phyloP scores from a whole-genome alignment of 164 flowering plant genomes.

The Houttuynia cordata region DNA sequence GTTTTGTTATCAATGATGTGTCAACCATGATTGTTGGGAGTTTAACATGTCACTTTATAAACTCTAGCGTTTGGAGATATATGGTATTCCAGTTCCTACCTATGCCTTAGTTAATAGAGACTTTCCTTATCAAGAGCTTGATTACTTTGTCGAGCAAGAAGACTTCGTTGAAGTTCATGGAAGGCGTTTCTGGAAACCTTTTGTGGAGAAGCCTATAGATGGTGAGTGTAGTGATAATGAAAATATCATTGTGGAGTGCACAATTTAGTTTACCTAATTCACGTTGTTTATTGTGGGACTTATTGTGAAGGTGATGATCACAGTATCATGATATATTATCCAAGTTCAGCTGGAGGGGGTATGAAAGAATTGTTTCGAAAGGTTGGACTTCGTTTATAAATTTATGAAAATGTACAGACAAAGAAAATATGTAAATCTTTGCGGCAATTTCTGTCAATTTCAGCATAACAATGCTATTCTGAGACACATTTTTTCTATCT shows the following conservation, averaged over 20 bases:
- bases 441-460: too few species aligned
- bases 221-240: slow-evolving; percentile 31
- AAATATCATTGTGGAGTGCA: background rate
- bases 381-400: slow-evolving; percentile 27
- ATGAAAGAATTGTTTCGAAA: slow-evolving; percentile 97
- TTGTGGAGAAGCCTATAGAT: slow-evolving; percentile 96
- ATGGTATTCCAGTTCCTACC: slow-evolving; percentile 89
- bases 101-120: slow-evolving; percentile 94
- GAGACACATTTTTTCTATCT: too few species aligned
- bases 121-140: slow-evolving; percentile 67
- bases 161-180: slow-evolving; percentile 98
- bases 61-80: slow-evolving; percentile 74
- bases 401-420: background rate
- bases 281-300: background rate
- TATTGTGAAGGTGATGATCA: slow-evolving; percentile 78
- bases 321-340: slow-evolving; percentile 96
- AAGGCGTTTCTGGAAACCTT: slow-evolving; percentile 95
- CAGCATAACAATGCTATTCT: too few species aligned
- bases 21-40: background rate
- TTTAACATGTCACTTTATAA: slow-evolving; percentile 13
- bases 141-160: slow-evolving; percentile 90
- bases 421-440: too few species aligned
- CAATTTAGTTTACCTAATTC: slow-evolving; percentile 1
- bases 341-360: slow-evolving; percentile 98
- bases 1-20: background rate